Evolutionary conservation across 208 protist genomes (phyloP).

Genomic region (Trypanosoma mega): DNA sequence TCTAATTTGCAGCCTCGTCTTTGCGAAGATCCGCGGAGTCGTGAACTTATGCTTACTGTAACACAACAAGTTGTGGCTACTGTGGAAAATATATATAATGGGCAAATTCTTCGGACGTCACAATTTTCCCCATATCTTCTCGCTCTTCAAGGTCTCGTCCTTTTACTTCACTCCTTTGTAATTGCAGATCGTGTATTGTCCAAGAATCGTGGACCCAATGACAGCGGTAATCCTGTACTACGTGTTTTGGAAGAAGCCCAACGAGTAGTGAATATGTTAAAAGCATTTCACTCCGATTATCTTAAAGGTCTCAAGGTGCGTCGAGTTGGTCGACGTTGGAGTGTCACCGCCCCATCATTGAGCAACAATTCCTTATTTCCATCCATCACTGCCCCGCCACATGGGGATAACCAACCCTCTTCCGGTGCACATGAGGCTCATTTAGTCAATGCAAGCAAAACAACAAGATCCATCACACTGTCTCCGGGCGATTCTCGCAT

Average conservation of each 20-base stretch:
- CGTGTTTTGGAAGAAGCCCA: constrained; percentile 42
- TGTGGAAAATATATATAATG: constrained; percentile 27
- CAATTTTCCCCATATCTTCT: constrained; percentile 33
- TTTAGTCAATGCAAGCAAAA: background rate
- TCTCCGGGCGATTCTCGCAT: background rate
- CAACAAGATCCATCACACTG: background rate
- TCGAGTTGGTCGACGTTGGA: constrained; percentile 23
- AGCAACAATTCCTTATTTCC: constrained; percentile 41
- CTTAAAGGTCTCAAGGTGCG: constrained; percentile 33
- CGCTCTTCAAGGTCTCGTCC: constrained; percentile 64
- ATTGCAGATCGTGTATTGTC: constrained; percentile 19
- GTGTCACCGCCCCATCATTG: constrained; percentile 40
- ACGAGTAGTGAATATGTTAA: constrained; percentile 48
- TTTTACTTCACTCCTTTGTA: constrained; percentile 70
- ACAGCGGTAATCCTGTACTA: constrained; percentile 25
- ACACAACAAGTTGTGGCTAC: constrained; percentile 22
- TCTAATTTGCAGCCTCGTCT: constrained; percentile 1
- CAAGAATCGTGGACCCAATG: constrained; percentile 6
- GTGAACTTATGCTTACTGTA: constrained; percentile 16
- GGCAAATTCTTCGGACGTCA: constrained; percentile 6
- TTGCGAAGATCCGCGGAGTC: constrained; percentile 13
- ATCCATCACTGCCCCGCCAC: background rate
- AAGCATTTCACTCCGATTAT: constrained; percentile 60
- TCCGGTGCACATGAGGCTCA: background rate
- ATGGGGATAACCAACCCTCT: background rate